Percentiles rank a stretch among this genome's conserved stretches.
Conservation (phyloP, 177 flowering plant genomes). For the Vitis hybrid region DNA sequence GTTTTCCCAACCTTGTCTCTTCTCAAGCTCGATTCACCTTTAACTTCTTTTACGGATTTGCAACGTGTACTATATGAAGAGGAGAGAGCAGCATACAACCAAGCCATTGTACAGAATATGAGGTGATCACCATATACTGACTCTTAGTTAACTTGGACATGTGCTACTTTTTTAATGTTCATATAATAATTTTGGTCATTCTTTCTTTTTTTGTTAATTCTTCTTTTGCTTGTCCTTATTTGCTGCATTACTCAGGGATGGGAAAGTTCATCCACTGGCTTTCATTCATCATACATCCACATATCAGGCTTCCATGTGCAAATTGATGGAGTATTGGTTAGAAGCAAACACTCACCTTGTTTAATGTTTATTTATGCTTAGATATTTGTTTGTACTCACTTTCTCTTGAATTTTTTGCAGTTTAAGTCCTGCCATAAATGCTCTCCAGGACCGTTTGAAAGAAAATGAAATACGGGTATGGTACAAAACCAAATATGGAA, state of each 20-base stretch:
- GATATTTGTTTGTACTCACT: slow-evolving; percentile 14
- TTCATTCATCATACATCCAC: slow-evolving; percentile 92
- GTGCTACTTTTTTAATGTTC: too few relatives aligned
- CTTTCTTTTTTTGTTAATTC: slow-evolving; percentile 1
- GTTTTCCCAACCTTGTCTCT: slow-evolving; percentile 70
- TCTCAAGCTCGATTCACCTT: slow-evolving; percentile 70
- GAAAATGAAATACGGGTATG: slow-evolving; percentile 88
- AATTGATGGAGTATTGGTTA: slow-evolving; percentile 94
- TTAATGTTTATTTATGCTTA: slow-evolving; percentile 3
- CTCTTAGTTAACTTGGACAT: too few relatives aligned
- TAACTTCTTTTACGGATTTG: slow-evolving; percentile 71
- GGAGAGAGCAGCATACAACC: slow-evolving; percentile 82
- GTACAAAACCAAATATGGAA: slow-evolving; percentile 6
- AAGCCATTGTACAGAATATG: slow-evolving; percentile 66
- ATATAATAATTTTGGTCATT: not conserved
- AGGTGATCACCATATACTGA: slow-evolving; percentile 37
- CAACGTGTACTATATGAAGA: slow-evolving; percentile 86
- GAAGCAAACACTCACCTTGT: slow-evolving; percentile 13
- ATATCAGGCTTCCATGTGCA: slow-evolving; percentile 99
- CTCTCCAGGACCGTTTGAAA: slow-evolving; percentile 72
- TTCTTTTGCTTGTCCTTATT: not conserved
- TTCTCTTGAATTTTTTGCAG: slow-evolving; percentile 42
- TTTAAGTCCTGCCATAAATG: slow-evolving; percentile 83
- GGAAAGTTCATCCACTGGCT: slow-evolving; percentile 85
- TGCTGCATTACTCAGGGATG: slow-evolving; percentile 45